Percentiles rank a stretch among this genome's conserved stretches.
These are phyloP conservation scores for Fusarium neocosmosporiellum DNA, from an alignment of 2,329 filamentous ascomycete genomes.

Conservation along the genomic window DNA sequence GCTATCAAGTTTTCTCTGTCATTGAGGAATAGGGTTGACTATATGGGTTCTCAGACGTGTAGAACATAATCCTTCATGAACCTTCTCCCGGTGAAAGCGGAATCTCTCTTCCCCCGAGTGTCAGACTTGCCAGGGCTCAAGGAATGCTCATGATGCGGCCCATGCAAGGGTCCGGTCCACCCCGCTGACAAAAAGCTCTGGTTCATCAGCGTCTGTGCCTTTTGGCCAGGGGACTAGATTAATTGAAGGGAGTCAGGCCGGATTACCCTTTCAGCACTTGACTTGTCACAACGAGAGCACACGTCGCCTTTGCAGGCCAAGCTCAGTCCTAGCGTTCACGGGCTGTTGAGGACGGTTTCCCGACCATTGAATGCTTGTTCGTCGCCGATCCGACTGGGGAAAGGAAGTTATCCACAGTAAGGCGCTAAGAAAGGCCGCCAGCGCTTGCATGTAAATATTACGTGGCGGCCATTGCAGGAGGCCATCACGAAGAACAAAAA, in stretches of 20 bases:
- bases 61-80: neutral
- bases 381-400: slow-evolving; percentile 7
- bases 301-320: neutral
- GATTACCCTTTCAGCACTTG: neutral
- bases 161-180: neutral
- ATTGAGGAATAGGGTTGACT: neutral
- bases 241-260: neutral
- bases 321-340: slow-evolving; percentile 10
- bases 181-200: neutral
- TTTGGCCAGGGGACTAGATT: neutral
- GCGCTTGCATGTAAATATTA: neutral
- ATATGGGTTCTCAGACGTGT: neutral
- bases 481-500: neutral
- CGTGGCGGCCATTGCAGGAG: neutral
- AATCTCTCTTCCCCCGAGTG: neutral
- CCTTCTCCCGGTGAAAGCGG: neutral
- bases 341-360: neutral
- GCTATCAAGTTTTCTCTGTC: neutral
- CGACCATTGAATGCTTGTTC: slow-evolving; percentile 18
- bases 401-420: slow-evolving; percentile 11
- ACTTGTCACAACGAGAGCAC: neutral
- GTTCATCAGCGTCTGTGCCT: neutral
- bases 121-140: neutral
- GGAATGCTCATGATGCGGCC: neutral
- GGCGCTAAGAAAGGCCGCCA: neutral